A percentile compares a stretch with the other conserved stretches of the same genome.
These are phyloP conservation scores for Adansonia grandidieri DNA, from an alignment of 441 rosid species.

Conservation along the genomic window DNA sequence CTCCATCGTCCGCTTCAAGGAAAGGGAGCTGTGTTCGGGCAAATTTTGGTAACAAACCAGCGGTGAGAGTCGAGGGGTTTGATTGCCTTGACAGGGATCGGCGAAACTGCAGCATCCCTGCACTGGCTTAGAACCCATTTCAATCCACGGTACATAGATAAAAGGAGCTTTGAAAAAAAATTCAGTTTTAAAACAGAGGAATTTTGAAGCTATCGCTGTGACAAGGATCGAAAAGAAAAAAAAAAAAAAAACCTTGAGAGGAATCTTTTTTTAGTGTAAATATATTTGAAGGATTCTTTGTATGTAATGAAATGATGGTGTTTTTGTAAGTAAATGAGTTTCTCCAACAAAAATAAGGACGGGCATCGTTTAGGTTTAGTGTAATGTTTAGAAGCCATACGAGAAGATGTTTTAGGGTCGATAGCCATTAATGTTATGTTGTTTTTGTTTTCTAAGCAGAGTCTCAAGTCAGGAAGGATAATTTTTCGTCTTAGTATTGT, in stretches of 20 bases:
- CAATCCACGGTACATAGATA: conserved; percentile 40
- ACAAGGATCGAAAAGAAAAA: neutral
- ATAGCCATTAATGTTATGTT: neutral
- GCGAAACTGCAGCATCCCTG: conserved; percentile 67
- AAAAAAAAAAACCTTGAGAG: neutral
- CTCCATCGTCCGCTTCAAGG: conserved; percentile 57
- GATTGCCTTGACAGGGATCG: conserved; percentile 89
- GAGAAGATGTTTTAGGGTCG: neutral
- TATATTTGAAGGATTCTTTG: conserved; percentile 43
- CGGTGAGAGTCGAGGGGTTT: conserved; percentile 82
- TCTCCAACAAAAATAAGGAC: conserved; percentile 31
- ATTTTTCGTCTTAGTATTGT: neutral
- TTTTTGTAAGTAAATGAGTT: conserved; percentile 34
- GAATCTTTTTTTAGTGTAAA: conserved; percentile 43
- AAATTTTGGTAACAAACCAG: conserved; percentile 80
- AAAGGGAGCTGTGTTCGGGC: conserved; percentile 66
- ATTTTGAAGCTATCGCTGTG: conserved; percentile 37
- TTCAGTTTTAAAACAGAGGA: conserved; percentile 23
- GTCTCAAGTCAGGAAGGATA: conserved; percentile 15
- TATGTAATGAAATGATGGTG: conserved; percentile 27
- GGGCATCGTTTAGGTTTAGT: conserved; percentile 2
- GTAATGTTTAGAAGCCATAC: neutral
- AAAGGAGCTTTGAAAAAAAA: conserved; percentile 22
- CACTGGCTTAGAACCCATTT: conserved; percentile 58
- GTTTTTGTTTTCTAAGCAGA: conserved; percentile 24